Base-by-base conservation (phyloP, 768 basidiomycete species). In the Tremella fuciformis region DNA sequence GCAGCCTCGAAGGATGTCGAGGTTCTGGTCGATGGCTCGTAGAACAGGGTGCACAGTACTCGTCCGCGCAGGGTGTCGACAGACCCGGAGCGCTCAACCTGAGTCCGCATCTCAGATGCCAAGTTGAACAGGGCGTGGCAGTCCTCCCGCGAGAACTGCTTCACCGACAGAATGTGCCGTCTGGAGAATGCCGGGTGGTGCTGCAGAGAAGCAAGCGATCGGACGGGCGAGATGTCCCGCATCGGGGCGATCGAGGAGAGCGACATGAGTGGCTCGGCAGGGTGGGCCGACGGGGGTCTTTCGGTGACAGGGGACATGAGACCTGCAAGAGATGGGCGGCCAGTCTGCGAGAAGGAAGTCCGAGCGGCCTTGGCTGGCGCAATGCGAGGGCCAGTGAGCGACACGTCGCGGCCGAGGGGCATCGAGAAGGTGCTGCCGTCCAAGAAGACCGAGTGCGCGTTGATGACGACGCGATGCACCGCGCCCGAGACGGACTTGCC, bases 1-100 rank as follows among this genome's bases (percentile, higher is more conserved):
- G 96, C 96, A 1, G 94, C 88, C 74, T 99, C 94, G 70, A 99
- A 99, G 8, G 94, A 97, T 3, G 88, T 83, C 62, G 89, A 91
- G 2, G 96, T 99, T 34, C 96, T 83, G 2, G 96, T 99, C 2
- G 92, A 96, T 1, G 94, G 89, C 76, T 99, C 96, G 76, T 91
- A 99, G 82, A 99, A 99, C 38, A 93, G 75, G 19, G 86, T 92
- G 73, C 88, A 91, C 6, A 99, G 83, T 0, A 99, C 86, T 60
- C 87, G 89, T 38, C 94, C 94, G 63, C 87, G 88, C 46, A 98
- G 81, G 58, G 96, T 84, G 65, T 98, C 91, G 56, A 97, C 81
- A 0, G 84, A 83, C 1, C 92, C 91, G 69, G 85, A 88, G 26
- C 92, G 84, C 78, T 99, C 96, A 13, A 97, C 92, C 70, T 92